Conservation (phyloP, 768 basidiomycete species). For the Lactarius indigo region DNA sequence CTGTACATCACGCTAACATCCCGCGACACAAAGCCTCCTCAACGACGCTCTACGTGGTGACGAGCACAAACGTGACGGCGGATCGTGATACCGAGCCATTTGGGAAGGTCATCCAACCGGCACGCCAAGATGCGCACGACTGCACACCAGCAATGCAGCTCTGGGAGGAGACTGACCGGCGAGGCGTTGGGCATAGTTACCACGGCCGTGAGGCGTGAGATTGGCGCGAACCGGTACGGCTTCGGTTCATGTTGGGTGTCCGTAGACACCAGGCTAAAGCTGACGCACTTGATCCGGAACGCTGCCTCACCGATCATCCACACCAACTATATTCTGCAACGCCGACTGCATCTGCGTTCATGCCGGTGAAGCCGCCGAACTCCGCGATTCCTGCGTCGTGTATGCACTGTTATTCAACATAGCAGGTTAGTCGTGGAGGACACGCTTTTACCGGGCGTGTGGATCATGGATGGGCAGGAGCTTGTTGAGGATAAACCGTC, state of each 20-base stretch:
- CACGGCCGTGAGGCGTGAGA: background rate
- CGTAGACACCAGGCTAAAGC: background rate
- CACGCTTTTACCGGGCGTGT: too few relatives aligned
- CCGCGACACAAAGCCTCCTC: too few relatives aligned
- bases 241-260: background rate
- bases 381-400: conserved; percentile 45
- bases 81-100: too few relatives aligned
- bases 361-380: conserved; percentile 45
- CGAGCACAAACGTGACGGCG: too few relatives aligned
- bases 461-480: too few relatives aligned
- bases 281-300: background rate
- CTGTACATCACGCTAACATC: too few relatives aligned
- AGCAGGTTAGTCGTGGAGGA: conserved; percentile 84
- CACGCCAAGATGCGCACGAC: too few relatives aligned
- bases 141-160: too few relatives aligned
- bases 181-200: background rate
- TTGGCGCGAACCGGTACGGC: background rate
- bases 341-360: conserved; percentile 28
- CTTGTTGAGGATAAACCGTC: too few relatives aligned
- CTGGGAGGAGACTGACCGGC: conserved; percentile 8
- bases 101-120: too few relatives aligned
- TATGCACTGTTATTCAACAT: conserved; percentile 48
- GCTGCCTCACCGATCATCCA: conserved; percentile 87
- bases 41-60: too few relatives aligned
- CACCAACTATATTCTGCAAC: conserved; percentile 46